These are phyloP conservation scores for Pilatotrama ljubarskyi DNA, from an alignment of 768 basidiomycete genomes.

Conservation along the genomic window DNA sequence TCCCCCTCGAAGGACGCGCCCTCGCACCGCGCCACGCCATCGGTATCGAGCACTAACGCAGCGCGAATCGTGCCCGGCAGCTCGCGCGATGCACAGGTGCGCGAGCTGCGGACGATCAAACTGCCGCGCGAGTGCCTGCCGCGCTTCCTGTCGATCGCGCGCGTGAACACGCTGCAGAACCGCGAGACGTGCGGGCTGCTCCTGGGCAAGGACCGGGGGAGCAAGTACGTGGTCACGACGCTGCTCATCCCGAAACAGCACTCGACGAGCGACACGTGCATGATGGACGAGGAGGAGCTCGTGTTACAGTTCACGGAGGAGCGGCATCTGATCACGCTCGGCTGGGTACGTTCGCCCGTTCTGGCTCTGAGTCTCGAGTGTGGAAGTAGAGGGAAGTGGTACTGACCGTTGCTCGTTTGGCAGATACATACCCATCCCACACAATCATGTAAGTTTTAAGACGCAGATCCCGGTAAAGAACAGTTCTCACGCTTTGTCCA, in stretches of 20 bases:
- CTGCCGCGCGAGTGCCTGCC: constrained; percentile 75
- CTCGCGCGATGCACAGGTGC: constrained; percentile 34
- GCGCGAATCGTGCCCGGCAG: constrained; percentile 27
- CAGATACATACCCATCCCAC: constrained; percentile 94
- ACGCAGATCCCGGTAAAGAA: not conserved
- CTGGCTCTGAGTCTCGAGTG: not conserved
- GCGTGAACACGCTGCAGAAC: constrained; percentile 74
- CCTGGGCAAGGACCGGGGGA: constrained; percentile 63
- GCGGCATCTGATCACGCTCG: constrained; percentile 78
- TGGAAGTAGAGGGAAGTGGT: not conserved
- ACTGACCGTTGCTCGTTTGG: not conserved
- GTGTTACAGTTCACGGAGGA: constrained; percentile 85
- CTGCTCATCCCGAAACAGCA: constrained; percentile 87
- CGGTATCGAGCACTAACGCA: constrained; percentile 20
- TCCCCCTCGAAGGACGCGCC: constrained; percentile 32
- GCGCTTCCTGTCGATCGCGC: constrained; percentile 75
- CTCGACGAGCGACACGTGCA: constrained; percentile 88
- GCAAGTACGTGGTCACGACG: constrained; percentile 72
- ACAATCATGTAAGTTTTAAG: constrained; percentile 66
- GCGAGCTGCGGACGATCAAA: constrained; percentile 59
- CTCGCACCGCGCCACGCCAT: constrained; percentile 26
- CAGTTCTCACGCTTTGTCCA: constrained; percentile 27
- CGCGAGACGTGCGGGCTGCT: constrained; percentile 87
- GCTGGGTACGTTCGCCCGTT: constrained; percentile 66
- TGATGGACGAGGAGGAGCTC: constrained; percentile 88